These are phyloP conservation scores for Ilyonectria sp. DNA, from an alignment of 2,329 filamentous ascomycete species.

Conservation along the genomic window DNA sequence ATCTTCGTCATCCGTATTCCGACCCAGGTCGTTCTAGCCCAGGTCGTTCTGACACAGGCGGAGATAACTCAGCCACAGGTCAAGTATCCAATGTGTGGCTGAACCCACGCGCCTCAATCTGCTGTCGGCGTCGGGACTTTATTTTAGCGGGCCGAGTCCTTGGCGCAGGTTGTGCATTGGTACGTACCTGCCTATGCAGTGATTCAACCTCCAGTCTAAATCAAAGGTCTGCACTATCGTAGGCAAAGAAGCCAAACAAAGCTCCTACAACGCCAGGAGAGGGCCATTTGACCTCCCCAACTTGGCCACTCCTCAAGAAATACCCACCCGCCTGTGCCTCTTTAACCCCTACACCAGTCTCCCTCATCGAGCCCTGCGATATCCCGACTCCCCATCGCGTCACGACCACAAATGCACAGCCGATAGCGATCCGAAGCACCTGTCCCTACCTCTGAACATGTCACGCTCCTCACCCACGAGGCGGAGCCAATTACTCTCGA, in stretches of 20 bases:
- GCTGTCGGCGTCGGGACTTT: slow-evolving; percentile 19
- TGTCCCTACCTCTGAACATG: slow-evolving; percentile 52
- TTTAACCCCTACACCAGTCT: not conserved
- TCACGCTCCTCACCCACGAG: slow-evolving; percentile 60
- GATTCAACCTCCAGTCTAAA: slow-evolving; percentile 36
- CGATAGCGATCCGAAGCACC: slow-evolving; percentile 38
- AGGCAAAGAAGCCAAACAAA: slow-evolving; percentile 28
- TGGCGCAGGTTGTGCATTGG: slow-evolving; percentile 6
- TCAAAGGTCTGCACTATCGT: slow-evolving; percentile 41
- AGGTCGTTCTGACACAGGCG: not conserved
- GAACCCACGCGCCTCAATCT: not conserved
- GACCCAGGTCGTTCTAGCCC: not conserved
- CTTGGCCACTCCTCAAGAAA: slow-evolving; percentile 9
- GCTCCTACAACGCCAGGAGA: not conserved
- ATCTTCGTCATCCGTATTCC: not conserved
- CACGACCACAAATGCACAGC: slow-evolving; percentile 37
- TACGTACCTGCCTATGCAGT: slow-evolving; percentile 36
- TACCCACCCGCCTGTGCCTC: not conserved
- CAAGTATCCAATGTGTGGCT: slow-evolving; percentile 4
- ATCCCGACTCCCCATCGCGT: not conserved
- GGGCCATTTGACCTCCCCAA: not conserved
- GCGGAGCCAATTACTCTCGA: slow-evolving; percentile 57
- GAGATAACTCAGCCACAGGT: slow-evolving; percentile 11
- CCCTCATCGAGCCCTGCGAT: not conserved
- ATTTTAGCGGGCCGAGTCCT: slow-evolving; percentile 30